Base-by-base conservation (phyloP, 2,329 filamentous ascomycete species). In the Penicillium decumbens region DNA sequence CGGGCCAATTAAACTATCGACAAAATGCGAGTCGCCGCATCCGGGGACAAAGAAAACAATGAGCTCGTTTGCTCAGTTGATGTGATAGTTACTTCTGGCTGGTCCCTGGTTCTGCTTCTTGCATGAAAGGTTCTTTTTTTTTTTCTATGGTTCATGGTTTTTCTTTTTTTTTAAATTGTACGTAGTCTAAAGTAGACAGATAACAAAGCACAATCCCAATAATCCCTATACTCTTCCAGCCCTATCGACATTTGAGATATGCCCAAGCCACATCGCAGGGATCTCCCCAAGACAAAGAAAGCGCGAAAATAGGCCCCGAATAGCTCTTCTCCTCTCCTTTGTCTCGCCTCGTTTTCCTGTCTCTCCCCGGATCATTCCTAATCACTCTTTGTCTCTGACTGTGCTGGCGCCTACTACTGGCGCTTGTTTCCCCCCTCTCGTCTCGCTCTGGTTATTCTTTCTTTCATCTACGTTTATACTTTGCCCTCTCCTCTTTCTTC, bases 11-110 rank as follows among this genome's bases (percentile, higher is more conserved):
- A 47, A 2, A 13, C 9, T 3, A 15, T 6, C 20, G 46, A 33
- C 2, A 23, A 8, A 23, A 33, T 49, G 53, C 56, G 43, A 41
- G 43, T 61, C 55, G 55, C 58, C 58, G 58, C 55, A 57, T 57
- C 50, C 58, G 58, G 57, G 51, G 45, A 59, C 56, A 60, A 60
- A 60, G 58, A 60, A 56, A 60, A 60, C 57, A 61, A 61, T 61
- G 53, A 59, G 54, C 49, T 54, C 54, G 57, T 62, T 63, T 56
- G 60, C 52, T 59, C 51, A 49, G 51, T 53, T 3, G 28, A 42
- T 42, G 35, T 39, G 27, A 28, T 29, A 38, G 30, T 8, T 13
- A 12, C 28, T 29, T 45, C 15, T 18, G 15, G 15, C 15, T 18
- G 15, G n/a, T 33, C 32, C 32, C 32, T 33, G 32, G 32, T 33